These are phyloP conservation scores for Starmerella geochares DNA, from an alignment of 805 yeast species.

Conservation along the genomic window DNA sequence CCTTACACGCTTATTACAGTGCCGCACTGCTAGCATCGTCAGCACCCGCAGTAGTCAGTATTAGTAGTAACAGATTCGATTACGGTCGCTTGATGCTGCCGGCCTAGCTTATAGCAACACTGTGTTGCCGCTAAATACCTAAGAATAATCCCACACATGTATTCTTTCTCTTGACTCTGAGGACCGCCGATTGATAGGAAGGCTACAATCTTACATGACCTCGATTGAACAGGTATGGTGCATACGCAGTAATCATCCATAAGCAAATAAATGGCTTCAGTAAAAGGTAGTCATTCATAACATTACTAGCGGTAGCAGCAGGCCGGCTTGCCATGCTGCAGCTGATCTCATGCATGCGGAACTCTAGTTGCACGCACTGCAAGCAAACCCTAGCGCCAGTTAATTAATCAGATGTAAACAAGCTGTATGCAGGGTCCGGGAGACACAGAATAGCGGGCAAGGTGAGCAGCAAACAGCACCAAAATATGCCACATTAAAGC, in stretches of 20 bases:
- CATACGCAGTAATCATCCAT: not conserved
- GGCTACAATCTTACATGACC: too few species aligned
- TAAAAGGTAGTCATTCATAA: not conserved
- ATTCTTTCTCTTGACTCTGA: too few species aligned
- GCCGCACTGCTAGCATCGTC: too few species aligned
- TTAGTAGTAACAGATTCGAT: not conserved
- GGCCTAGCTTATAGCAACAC: too few species aligned
- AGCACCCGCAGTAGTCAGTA: too few species aligned
- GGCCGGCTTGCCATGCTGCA: not conserved
- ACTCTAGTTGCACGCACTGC: conserved; percentile 1
- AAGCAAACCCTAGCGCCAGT: conserved; percentile 1
- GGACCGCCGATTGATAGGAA: too few species aligned
- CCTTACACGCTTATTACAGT: not conserved
- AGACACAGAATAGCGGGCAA: not conserved
- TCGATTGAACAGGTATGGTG: too few species aligned
- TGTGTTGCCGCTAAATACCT: too few species aligned
- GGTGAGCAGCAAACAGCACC: not conserved
- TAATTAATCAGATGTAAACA: conserved; percentile 10
- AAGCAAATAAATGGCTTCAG: not conserved
- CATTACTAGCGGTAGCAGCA: conserved; percentile 2
- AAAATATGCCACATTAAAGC: too few species aligned
- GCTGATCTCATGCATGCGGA: conserved; percentile 8
- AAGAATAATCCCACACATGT: too few species aligned
- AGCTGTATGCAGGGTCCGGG: conserved; percentile 6
- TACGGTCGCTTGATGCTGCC: too few species aligned